Base-by-base conservation (phyloP, 2,329 filamentous ascomycete genomes). In the Ophiocordyceps unilateralis region DNA sequence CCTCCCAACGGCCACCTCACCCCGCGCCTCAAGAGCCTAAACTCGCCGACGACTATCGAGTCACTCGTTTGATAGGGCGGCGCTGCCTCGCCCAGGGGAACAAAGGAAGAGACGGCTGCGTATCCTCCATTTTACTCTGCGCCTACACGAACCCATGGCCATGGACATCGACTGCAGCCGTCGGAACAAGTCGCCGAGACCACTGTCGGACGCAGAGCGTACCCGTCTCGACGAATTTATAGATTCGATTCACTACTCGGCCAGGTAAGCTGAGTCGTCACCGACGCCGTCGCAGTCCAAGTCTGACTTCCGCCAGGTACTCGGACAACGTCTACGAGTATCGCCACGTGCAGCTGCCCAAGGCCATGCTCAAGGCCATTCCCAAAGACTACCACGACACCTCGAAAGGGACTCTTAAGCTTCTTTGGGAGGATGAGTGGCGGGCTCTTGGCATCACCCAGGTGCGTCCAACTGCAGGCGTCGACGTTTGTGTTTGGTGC, bases 371-470 rank as follows among this genome's bases (percentile, higher is more conserved):
- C 50, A 96, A 96, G 66, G 83, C 77, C 36, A 96, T 98, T 52
- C 91, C 91, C 19, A 81, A 88, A 60, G 89, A 95, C 49, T 94
- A 94, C 64, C 89, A 93, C 58, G 88, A 95, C 62, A 73, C 78
- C 41, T 68, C 77, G 42, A 86, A 93, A 64, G 91, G 91, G 48
- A 96, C 89, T 6, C 67, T 98, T 62, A 98, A 96, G 69, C 68
- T 98, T 52, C 67, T 98, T 47, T 95, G 89, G 88, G 91, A 98
- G 63, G 89, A 96, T 51, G 91, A 98, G 67, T 98, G 91, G 91
- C 80, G 91, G 64, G 87, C 83, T 30, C 73, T 98, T 57, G 91
- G 91, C 41, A 98, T 98, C 59, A 98, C 91, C 51, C 89, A 94
- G 79, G 87, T 93, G 67, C 40, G 70, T 46, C 12, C 28, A 17